A percentile compares a stretch with the other conserved stretches of the same genome.
phyloP scores from a whole-genome alignment of 352 stramenopile species.

The Phytophthora meadii region DNA sequence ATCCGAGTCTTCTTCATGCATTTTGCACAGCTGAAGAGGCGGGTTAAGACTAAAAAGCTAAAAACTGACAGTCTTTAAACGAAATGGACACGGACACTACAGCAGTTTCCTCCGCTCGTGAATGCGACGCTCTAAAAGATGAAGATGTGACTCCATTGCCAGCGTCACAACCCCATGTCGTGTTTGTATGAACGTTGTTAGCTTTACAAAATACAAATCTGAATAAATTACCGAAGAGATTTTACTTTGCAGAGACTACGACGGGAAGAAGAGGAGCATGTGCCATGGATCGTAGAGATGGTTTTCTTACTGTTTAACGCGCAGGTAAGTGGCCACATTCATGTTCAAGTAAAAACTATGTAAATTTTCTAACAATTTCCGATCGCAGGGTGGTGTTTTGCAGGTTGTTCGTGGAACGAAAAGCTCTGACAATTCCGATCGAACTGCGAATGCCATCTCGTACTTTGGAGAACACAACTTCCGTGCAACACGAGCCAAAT shows the following conservation, averaged over 20 bases:
- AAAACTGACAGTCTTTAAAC: conserved; percentile 11
- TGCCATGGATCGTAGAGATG: conserved; percentile 57
- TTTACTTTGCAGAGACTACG: conserved; percentile 35
- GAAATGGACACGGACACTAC: conserved; percentile 24
- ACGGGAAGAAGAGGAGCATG: conserved; percentile 36
- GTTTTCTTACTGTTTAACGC: conserved; percentile 62
- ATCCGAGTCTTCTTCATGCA: conserved; percentile 35
- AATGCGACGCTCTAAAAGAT: conserved; percentile 36
- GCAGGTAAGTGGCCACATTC: conserved; percentile 31
- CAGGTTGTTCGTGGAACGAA: conserved; percentile 44
- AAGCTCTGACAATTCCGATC: conserved; percentile 4
- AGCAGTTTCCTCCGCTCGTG: conserved; percentile 17
- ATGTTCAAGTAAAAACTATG: background rate
- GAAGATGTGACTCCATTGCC: conserved; percentile 43
- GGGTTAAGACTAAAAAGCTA: conserved; percentile 1
- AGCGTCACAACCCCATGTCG: conserved; percentile 39
- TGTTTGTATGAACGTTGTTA: conserved; percentile 44
- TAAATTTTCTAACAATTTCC: background rate
- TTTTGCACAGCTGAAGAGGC: conserved; percentile 26
- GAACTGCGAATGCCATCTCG: conserved; percentile 5
- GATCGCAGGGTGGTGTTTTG: conserved; percentile 48
- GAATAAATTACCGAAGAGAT: too few species aligned
- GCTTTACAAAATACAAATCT: background rate
- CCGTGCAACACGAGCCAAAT: conserved; percentile 35
- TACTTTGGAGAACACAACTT: conserved; percentile 51